Conservation (phyloP, 345 rosid species). For the Eucalyptus curtisii region DNA sequence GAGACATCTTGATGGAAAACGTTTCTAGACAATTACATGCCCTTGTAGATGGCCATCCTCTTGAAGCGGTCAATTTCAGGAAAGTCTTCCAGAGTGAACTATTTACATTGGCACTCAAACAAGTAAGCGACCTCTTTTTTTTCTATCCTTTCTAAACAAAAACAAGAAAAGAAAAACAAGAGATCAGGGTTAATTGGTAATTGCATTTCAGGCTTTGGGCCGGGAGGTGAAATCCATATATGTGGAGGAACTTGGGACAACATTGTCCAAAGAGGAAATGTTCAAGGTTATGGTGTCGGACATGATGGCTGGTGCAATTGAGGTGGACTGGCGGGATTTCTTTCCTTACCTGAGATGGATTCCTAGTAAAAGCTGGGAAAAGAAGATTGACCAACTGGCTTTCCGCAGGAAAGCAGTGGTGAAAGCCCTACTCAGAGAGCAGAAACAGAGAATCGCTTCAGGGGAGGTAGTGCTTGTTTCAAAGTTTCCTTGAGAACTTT, state of each 20-base stretch:
- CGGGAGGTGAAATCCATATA: slow-evolving; percentile 44
- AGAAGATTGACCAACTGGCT: slow-evolving; percentile 33
- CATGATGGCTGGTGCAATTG: slow-evolving; percentile 80
- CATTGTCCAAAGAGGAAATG: slow-evolving; percentile 48
- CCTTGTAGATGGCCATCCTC: slow-evolving; percentile 16
- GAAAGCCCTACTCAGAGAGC: slow-evolving; percentile 46
- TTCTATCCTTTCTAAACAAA: neutral
- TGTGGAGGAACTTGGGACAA: slow-evolving; percentile 47
- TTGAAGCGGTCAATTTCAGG: slow-evolving; percentile 55
- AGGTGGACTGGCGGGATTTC: slow-evolving; percentile 95
- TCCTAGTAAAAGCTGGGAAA: slow-evolving; percentile 51
- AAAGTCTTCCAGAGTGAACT: slow-evolving; percentile 63
- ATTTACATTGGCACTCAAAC: slow-evolving; percentile 54
- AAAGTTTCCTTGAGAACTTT: neutral
- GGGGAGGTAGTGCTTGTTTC: slow-evolving; percentile 25
- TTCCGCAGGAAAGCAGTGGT: slow-evolving; percentile 48
- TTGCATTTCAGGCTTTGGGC: slow-evolving; percentile 44
- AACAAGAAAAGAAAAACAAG: too few species aligned
- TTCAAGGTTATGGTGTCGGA: slow-evolving; percentile 44
- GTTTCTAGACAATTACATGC: slow-evolving; percentile 23
- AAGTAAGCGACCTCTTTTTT: slow-evolving; percentile 25
- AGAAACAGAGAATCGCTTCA: slow-evolving; percentile 33
- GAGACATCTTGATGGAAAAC: slow-evolving; percentile 49
- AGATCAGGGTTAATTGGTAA: neutral
- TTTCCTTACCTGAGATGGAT: slow-evolving; percentile 82